Evolutionary conservation across 1,139 yeast species (phyloP).

Genomic region (Kazachstania sp.): DNA sequence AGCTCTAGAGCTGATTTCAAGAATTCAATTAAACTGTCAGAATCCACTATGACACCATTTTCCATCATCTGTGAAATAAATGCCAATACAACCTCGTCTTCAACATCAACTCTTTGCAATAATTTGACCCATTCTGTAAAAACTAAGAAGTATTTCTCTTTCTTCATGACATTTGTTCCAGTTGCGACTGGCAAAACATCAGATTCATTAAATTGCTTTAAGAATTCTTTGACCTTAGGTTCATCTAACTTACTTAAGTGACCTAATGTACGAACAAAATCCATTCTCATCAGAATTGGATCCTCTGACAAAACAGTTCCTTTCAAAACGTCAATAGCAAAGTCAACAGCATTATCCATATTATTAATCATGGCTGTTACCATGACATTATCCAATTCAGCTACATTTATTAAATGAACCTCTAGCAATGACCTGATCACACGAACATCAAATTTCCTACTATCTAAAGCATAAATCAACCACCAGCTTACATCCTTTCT

Average conservation of each 20-base stretch:
- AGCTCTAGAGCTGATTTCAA: constrained; percentile 72
- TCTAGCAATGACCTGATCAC: constrained; percentile 67
- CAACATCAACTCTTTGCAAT: constrained; percentile 48
- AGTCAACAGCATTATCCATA: constrained; percentile 48
- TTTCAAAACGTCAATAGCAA: constrained; percentile 60
- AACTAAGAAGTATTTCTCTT: constrained; percentile 64
- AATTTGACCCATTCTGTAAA: constrained; percentile 90
- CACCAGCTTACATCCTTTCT: constrained; percentile 91
- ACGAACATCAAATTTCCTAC: constrained; percentile 72
- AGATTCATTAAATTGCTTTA: constrained; percentile 36
- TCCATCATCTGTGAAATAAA: constrained; percentile 62
- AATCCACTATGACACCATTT: constrained; percentile 54
- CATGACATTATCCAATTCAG: constrained; percentile 69
- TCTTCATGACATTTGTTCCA: constrained; percentile 27
- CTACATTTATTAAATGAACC: constrained; percentile 67
- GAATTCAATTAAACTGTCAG: constrained; percentile 56
- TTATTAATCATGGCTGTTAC: constrained; percentile 51
- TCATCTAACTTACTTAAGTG: constrained; percentile 29
- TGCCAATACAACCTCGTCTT: constrained; percentile 46
- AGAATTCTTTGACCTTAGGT: constrained; percentile 33
- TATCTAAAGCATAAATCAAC: constrained; percentile 85
- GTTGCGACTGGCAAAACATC: constrained; percentile 29
- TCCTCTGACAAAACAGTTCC: constrained; percentile 56
- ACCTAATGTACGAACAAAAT: constrained; percentile 58
- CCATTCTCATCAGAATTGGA: constrained; percentile 68